These are phyloP conservation scores for Phytomonas francai DNA, from an alignment of 208 protist genomes.

Conservation along the genomic window DNA sequence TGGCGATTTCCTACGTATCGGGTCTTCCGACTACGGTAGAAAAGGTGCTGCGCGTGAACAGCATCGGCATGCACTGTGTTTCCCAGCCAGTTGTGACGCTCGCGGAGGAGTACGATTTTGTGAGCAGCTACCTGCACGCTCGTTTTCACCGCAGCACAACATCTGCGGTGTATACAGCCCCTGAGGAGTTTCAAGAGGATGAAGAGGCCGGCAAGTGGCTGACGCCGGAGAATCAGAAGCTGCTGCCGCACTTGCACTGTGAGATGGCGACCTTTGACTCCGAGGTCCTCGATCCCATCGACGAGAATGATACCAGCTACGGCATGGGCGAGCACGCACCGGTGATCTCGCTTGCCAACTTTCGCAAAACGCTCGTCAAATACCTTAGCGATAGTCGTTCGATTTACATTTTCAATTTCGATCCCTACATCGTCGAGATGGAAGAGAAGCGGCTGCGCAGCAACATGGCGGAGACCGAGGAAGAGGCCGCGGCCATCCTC, in stretches of 20 bases:
- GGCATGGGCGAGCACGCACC: conserved; percentile 71
- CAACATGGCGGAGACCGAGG: conserved; percentile 69
- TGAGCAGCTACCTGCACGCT: conserved; percentile 64
- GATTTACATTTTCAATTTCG: conserved; percentile 83
- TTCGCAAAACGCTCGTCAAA: conserved; percentile 73
- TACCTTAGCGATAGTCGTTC: conserved; percentile 44
- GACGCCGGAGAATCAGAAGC: conserved; percentile 22
- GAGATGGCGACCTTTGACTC: conserved; percentile 82
- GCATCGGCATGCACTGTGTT: conserved; percentile 78
- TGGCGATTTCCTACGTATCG: conserved; percentile 73
- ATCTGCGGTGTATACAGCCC: conserved; percentile 17
- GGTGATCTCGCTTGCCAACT: conserved; percentile 58
- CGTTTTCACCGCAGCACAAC: conserved; percentile 30
- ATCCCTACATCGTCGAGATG: conserved; percentile 84
- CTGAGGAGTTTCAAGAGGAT: conserved; percentile 52
- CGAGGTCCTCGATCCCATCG: conserved; percentile 48
- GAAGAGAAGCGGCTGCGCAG: conserved; percentile 59
- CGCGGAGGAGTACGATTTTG: conserved; percentile 74
- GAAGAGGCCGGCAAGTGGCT: conserved; percentile 29
- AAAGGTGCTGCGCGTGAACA: conserved; percentile 73
- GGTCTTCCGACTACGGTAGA: conserved; percentile 60
- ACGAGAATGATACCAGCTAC: conserved; percentile 27
- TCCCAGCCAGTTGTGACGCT: conserved; percentile 73
- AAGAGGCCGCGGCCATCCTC: conserved; percentile 40
- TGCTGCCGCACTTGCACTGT: conserved; percentile 52